These are phyloP conservation scores for Apiospora malaysiana DNA, from an alignment of 2,329 filamentous ascomycete genomes.

Conservation along the genomic window DNA sequence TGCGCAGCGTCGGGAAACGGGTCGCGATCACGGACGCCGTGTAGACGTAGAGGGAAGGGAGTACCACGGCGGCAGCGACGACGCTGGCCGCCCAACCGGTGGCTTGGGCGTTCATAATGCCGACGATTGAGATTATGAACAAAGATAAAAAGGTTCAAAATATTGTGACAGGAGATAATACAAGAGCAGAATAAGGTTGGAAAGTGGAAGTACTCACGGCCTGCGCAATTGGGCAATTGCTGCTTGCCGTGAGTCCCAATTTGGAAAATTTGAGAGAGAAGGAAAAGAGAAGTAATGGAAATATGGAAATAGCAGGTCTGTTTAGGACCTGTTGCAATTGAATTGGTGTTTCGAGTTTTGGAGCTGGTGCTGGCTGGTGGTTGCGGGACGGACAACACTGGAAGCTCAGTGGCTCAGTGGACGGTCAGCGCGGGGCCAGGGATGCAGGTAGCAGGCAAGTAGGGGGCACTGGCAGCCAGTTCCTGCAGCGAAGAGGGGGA, in stretches of 20 bases:
- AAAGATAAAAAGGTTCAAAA: too few species aligned
- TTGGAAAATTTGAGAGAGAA: not conserved
- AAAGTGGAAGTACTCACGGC: slow-evolving; percentile 16
- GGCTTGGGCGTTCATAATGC: not conserved
- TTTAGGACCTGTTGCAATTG: not conserved
- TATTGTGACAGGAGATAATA: not conserved
- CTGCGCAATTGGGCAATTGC: slow-evolving; percentile 15
- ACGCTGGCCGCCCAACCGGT: not conserved
- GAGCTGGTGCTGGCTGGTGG: not conserved
- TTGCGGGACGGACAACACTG: not conserved
- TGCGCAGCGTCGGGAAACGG: slow-evolving; percentile 70
- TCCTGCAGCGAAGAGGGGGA: slow-evolving; percentile 12
- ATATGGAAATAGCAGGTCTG: not conserved
- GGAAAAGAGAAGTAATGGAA: not conserved
- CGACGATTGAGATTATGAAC: too few species aligned
- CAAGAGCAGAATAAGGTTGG: not conserved
- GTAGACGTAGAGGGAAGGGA: slow-evolving; percentile 60
- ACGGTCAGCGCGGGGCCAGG: not conserved
- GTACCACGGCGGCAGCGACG: slow-evolving; percentile 44
- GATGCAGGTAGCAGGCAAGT: not conserved
- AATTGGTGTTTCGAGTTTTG: not conserved
- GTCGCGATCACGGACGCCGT: slow-evolving; percentile 52
- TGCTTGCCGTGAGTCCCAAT: slow-evolving; percentile 17
- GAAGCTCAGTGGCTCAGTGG: not conserved
- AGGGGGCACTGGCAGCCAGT: not conserved